Base-by-base conservation (phyloP, 2,329 filamentous ascomycete genomes). In the Truncatella angustata region DNA sequence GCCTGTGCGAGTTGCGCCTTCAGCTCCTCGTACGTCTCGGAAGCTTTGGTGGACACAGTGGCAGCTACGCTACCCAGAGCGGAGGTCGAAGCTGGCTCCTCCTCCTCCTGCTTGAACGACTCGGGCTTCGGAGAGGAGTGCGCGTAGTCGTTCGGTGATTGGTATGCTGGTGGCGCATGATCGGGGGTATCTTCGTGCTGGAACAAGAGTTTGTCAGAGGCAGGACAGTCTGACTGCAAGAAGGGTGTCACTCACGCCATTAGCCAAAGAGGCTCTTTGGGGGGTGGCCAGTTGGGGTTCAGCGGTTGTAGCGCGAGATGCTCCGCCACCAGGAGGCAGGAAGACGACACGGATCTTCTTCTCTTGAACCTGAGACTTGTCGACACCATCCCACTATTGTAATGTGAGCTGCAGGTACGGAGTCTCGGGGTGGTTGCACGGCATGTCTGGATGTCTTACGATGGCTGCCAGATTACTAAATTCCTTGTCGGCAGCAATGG, bases 311-410 rank as follows among this genome's bases (percentile, higher is more conserved):
- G 65, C 49, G 35, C 69, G 62, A 9, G 60, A 53, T 14, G 66
- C 59, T 44, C 20, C 40, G 52, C 80, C 80, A 46, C 84, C 81
- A 9, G 87, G 78, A 44, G 88, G 72, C 37, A 97, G 78, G 79
- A 93, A 99, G 60, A 80, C 81, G 58, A 99, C 94, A 43, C 93
- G 86, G 61, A 99, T 99, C 80, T 97, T 99, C 77, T 87, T 90
- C 78, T 99, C 94, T 64, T 91, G 85, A 54, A 99, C 87, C 20
- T 82, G 78, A 12, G 80, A 78, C 74, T 95, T 97, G 53, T 89
- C 81, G 9, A 77, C 94, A 76, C 67, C 88, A 77, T 82, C 84
- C 85, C 92, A 96, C 88, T 94, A 63, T 54, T 60, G 45, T 30
- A 51, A 20, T 49, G 61, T 66, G 54, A 63, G 59, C 55, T n/a